Evolutionary conservation across 2,329 filamentous ascomycete genomes (phyloP).

Genomic region (Trichoderma sp.): DNA sequence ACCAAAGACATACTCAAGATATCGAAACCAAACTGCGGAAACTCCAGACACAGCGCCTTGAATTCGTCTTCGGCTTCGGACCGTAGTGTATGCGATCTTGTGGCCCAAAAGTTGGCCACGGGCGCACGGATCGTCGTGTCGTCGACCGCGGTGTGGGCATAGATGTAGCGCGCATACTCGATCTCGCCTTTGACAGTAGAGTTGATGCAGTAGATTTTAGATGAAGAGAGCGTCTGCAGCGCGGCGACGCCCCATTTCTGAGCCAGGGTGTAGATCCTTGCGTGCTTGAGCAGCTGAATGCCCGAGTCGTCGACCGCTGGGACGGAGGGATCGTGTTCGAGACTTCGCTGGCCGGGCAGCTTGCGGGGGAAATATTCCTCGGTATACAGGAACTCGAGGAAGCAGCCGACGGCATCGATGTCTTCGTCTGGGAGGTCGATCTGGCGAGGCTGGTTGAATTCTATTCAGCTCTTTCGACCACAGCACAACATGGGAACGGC

Average conservation of each 20-base stretch:
- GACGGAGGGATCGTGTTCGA: slow-evolving; percentile 68
- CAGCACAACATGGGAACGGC: no score
- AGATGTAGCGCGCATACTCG: slow-evolving; percentile 87
- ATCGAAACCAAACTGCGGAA: slow-evolving; percentile 90
- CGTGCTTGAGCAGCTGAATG: slow-evolving; percentile 82
- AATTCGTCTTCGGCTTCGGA: slow-evolving; percentile 87
- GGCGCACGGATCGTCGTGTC: slow-evolving; percentile 77
- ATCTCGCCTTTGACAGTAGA: slow-evolving; percentile 89
- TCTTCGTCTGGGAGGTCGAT: slow-evolving; percentile 60
- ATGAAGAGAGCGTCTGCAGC: slow-evolving; percentile 76
- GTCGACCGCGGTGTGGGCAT: slow-evolving; percentile 69
- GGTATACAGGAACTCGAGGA: slow-evolving; percentile 47
- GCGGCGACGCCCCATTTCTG: slow-evolving; percentile 70
- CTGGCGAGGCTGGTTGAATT: slow-evolving; percentile 54
- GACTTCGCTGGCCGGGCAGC: slow-evolving; percentile 61
- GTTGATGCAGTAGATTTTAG: slow-evolving; percentile 90
- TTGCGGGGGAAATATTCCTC: slow-evolving; percentile 70
- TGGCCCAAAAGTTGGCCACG: slow-evolving; percentile 89
- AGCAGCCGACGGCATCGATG: slow-evolving; percentile 41
- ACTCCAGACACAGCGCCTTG: slow-evolving; percentile 80
- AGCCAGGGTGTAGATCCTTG: slow-evolving; percentile 84
- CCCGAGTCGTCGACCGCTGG: slow-evolving; percentile 75
- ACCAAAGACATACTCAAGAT: slow-evolving; percentile 67
- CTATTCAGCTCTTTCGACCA: neutral
- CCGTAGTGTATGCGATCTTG: slow-evolving; percentile 74